These are phyloP conservation scores for Gynostemma pentaphyllum DNA, from an alignment of 306 rosid species.

Conservation along the genomic window DNA sequence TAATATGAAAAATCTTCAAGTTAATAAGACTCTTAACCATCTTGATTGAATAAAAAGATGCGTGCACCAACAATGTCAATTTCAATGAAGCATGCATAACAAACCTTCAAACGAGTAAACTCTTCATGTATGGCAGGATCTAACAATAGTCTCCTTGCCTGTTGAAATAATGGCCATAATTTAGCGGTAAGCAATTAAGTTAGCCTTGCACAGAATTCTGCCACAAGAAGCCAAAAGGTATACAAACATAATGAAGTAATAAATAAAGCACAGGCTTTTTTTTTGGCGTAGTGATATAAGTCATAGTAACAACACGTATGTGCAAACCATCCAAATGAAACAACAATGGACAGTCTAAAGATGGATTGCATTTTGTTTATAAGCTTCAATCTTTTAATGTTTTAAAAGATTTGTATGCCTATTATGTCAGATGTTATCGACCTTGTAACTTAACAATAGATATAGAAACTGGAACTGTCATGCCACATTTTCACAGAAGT, in stretches of 20 bases:
- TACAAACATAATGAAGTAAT: background rate
- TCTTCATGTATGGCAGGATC: constrained; percentile 96
- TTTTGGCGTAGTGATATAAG: background rate
- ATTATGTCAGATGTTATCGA: background rate
- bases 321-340: background rate
- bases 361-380: background rate
- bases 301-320: background rate
- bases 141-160: constrained; percentile 80
- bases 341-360: background rate
- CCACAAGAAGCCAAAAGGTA: background rate
- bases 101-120: constrained; percentile 79
- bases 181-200: background rate
- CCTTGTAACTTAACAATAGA: background rate
- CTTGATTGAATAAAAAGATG: background rate
- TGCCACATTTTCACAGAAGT: too few species aligned
- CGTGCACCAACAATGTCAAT: constrained; percentile 8
- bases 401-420: background rate
- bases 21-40: background rate
- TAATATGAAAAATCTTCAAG: background rate
- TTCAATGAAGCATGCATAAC: constrained; percentile 6
- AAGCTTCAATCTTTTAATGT: background rate
- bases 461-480: too few species aligned
- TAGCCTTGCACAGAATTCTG: background rate
- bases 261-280: background rate
- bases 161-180: constrained; percentile 16